Percentiles rank a stretch among this genome's conserved stretches.
Evolutionary conservation across 176 grass and related monocot genomes (phyloP).

Genomic region (Paspalum vaginatum): DNA sequence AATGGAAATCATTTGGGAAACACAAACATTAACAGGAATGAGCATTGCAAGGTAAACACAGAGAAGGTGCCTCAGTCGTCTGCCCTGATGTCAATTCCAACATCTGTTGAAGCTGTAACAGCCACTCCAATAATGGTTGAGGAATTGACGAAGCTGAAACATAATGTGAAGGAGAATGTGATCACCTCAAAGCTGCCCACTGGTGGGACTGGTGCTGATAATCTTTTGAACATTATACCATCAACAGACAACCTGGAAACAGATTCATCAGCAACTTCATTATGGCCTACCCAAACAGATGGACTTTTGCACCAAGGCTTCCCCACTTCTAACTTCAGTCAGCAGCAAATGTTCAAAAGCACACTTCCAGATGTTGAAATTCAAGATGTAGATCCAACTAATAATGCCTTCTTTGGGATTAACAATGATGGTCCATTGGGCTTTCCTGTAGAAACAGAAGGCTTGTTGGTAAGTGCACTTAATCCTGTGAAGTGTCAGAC

Average conservation of each 20-base stretch:
- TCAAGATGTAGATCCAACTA: conserved; percentile 72
- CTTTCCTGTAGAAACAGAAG: conserved; percentile 71
- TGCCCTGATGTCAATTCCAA: conserved; percentile 50
- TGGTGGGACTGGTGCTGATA: conserved; percentile 52
- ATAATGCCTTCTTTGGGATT: conserved; percentile 78
- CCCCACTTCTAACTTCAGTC: conserved; percentile 60
- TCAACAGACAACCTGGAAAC: conserved; percentile 84
- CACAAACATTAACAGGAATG: conserved; percentile 45
- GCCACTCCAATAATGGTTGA: conserved; percentile 46
- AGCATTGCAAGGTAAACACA: conserved; percentile 55
- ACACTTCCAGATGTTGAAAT: conserved; percentile 68
- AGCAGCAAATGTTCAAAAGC: conserved; percentile 70
- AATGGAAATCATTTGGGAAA: conserved; percentile 57
- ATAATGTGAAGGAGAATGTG: conserved; percentile 61
- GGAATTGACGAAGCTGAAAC: conserved; percentile 53
- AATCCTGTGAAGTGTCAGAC: conserved; percentile 73
- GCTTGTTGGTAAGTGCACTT: conserved; percentile 70
- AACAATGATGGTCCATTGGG: conserved; percentile 69
- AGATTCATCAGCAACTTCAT: conserved; percentile 87
- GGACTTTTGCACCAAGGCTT: conserved; percentile 79
- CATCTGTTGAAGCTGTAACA: conserved; percentile 56
- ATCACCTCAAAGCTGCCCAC: conserved; percentile 59
- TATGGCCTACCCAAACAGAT: conserved; percentile 75
- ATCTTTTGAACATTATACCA: conserved; percentile 65
- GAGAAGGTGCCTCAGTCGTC: conserved; percentile 57